Evolutionary conservation across 2,329 filamentous ascomycete genomes (phyloP).

Genomic region (Aspergillus quadrilineatus): DNA sequence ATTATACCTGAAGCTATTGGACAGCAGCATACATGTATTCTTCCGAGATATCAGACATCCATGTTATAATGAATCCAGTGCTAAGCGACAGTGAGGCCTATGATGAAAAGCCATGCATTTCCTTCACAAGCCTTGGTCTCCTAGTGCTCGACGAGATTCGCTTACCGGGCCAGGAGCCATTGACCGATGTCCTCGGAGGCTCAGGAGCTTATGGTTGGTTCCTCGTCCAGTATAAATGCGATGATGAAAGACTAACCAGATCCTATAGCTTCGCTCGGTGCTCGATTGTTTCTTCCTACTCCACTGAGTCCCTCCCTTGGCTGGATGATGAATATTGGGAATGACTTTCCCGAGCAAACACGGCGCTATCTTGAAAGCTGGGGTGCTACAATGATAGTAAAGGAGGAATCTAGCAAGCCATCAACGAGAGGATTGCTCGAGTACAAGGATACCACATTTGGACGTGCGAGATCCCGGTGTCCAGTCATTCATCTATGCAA

Average conservation of each 20-base stretch:
- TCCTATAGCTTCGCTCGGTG: slow-evolving; percentile 25
- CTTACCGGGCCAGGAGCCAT: slow-evolving; percentile 22
- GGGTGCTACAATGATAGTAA: slow-evolving; percentile 16
- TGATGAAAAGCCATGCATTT: slow-evolving; percentile 5
- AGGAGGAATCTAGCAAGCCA: slow-evolving; percentile 5
- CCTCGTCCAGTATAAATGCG: not conserved
- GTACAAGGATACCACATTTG: slow-evolving; percentile 32
- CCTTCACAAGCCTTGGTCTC: slow-evolving; percentile 35
- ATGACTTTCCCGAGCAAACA: slow-evolving; percentile 24
- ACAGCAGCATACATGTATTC: not conserved
- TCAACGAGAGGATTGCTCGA: slow-evolving; percentile 29
- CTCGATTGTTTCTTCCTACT: slow-evolving; percentile 25
- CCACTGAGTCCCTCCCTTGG: slow-evolving; percentile 20
- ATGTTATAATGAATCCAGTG: not conserved
- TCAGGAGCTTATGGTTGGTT: slow-evolving; percentile 32
- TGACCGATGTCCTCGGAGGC: slow-evolving; percentile 33
- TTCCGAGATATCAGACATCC: not conserved
- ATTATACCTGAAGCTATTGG: slow-evolving; percentile 6
- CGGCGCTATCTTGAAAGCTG: slow-evolving; percentile 18
- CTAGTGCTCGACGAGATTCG: slow-evolving; percentile 39
- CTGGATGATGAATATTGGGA: slow-evolving; percentile 26
- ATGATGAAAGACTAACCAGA: not conserved
- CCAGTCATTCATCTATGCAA: slow-evolving; percentile 8
- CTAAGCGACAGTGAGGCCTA: not conserved
- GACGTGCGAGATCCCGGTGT: slow-evolving; percentile 20